Evolutionary conservation across 169 alveolate genomes (phyloP), one percentile per base, ranked within the genome.

Genomic region (Theileria sp.): DNA sequence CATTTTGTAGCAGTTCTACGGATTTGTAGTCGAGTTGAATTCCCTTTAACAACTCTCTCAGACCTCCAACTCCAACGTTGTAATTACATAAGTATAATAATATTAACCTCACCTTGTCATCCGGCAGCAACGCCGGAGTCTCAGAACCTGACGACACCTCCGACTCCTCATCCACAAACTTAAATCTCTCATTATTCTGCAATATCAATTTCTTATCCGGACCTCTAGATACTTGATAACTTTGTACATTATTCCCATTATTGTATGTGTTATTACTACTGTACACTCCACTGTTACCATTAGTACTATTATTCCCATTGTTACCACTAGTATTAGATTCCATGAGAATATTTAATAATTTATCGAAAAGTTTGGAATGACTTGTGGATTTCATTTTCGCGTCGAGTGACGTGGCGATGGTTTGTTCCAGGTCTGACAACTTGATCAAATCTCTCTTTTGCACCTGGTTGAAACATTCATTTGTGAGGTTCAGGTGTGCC

Each of bases 401-500:
- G 70, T 93, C 96, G 19, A 89, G 74, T 72, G 84, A 81, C 26
- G 95, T 92, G 26, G 95, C 87, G 9, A 93, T 66, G 49, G 76
- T 81, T 58, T 93, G 96, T 54, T 93, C 96, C 17, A 93, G 67
- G 32, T 73, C 80, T 0, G 95, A 94, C 3, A 89, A 32, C 50
- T 77, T 71, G 17, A 91, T 85, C 28, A 93, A 58, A 32, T 87
- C 38, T 49, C 60, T 69, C 13, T 70, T 61, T 75, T 93, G 87
- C 26, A 93, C 78, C 3, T 70, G 73, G 64, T 87, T 71, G 73
- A 88, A 93, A 23, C 93, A 89, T 13, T 75, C 86, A 21, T 92
- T 92, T 21, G 92, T 87, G 54, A 93, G 68, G 30, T 87, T 74
- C 10, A 92, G 71, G 78, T 93, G 96, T 3, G 92, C 83, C 95